Evolutionary conservation across 169 alveolate species (phyloP).

Genomic region (Plasmodium gallinaceum): DNA sequence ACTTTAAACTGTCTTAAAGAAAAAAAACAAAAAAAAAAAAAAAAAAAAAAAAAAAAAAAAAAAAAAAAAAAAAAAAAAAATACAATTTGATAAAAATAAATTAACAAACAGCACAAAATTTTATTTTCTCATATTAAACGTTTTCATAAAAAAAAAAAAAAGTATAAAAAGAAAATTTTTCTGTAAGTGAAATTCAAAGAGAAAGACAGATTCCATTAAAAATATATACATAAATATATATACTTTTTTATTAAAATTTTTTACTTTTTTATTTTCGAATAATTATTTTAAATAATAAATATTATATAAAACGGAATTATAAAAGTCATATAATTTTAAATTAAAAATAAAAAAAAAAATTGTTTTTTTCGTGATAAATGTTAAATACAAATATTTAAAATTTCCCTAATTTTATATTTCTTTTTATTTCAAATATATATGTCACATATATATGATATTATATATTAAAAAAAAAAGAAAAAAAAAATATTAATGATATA

Average conservation of each 20-base stretch:
- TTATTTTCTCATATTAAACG: not conserved
- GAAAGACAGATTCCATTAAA: not conserved
- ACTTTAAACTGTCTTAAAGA: too few species aligned
- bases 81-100: slow-evolving; percentile 5
- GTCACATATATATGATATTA: not conserved
- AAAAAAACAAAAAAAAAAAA: not conserved
- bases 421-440: too few species aligned
- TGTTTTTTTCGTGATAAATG: not conserved
- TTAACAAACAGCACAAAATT: slow-evolving; percentile 1
- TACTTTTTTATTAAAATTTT: not conserved
- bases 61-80: not conserved
- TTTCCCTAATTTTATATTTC: too few species aligned
- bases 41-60: not conserved
- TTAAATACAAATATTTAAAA: too few species aligned
- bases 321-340: not conserved
- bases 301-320: not conserved
- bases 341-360: slow-evolving; percentile 8
- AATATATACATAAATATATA: not conserved
- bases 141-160: not conserved
- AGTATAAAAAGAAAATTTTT: not conserved
- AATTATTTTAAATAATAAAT: not conserved
- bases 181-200: too few species aligned
- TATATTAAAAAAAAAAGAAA: not conserved
- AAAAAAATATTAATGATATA: not conserved
- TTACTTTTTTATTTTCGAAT: not conserved